phyloP scores from a whole-genome alignment of 129 eudicot species.

The Artemisia tridentata region DNA sequence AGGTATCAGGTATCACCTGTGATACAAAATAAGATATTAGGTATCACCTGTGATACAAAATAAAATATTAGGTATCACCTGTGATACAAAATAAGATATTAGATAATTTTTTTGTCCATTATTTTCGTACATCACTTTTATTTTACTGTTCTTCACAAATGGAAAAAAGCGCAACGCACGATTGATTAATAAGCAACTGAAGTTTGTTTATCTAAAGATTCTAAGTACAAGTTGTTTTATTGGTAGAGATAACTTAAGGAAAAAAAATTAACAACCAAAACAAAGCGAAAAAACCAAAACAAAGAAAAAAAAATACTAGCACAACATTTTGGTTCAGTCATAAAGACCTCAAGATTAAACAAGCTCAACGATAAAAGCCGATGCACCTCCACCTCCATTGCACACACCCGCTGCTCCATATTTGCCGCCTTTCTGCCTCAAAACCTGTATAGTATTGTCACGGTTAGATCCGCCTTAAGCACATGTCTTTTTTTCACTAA shows the following conservation, averaged over 20 bases:
- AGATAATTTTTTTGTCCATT: too few relatives aligned
- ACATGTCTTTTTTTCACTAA: not conserved
- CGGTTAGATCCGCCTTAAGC: not conserved
- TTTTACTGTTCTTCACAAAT: too few relatives aligned
- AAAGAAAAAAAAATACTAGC: conserved; percentile 7
- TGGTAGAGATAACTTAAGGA: not conserved
- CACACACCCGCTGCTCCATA: conserved; percentile 89
- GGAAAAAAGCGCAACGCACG: conserved; percentile 10
- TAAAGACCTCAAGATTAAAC: conserved; percentile 30
- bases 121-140: too few relatives aligned
- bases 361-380: too few relatives aligned
- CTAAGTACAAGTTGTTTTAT: conserved; percentile 9
- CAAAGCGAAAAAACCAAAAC: too few relatives aligned
- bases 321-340: conserved; percentile 18
- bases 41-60: too few relatives aligned
- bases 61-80: too few relatives aligned
- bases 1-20: too few relatives aligned
- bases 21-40: too few relatives aligned
- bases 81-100: too few relatives aligned
- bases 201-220: conserved; percentile 12
- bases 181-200: not conserved
- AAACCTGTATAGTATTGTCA: conserved; percentile 20
- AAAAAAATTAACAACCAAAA: not conserved
- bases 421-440: too few relatives aligned
- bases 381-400: conserved; percentile 98